Evolutionary conservation across 805 yeast species (phyloP).

Genomic region (Saccharomycopsis malanga): DNA sequence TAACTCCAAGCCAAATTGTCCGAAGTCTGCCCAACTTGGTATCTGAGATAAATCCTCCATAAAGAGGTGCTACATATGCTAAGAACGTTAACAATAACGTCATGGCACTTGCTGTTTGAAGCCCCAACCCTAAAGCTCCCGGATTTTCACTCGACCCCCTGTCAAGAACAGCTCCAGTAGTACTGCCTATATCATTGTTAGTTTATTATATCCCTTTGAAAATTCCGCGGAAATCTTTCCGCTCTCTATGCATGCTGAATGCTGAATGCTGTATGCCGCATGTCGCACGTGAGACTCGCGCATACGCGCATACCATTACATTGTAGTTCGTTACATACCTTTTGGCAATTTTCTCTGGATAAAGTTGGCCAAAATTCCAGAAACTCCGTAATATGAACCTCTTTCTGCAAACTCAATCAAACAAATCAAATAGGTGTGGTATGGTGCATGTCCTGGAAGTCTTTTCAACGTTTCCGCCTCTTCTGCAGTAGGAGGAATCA

Average conservation of each 20-base stretch:
- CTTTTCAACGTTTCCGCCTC: slow-evolving; percentile 31
- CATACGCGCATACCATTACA: neutral
- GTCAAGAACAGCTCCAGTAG: slow-evolving; percentile 37
- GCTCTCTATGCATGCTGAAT: too few relatives aligned
- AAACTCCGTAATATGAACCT: slow-evolving; percentile 45
- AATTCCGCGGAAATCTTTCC: neutral
- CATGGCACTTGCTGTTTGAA: slow-evolving; percentile 40
- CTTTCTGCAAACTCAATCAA: slow-evolving; percentile 47
- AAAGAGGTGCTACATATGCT: slow-evolving; percentile 45
- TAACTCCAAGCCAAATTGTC: slow-evolving; percentile 44
- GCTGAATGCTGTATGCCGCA: too few relatives aligned
- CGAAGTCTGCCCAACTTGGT: slow-evolving; percentile 40
- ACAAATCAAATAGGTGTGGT: slow-evolving; percentile 44
- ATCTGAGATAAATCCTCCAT: slow-evolving; percentile 49
- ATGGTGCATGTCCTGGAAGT: slow-evolving; percentile 42
- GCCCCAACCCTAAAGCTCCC: slow-evolving; percentile 45
- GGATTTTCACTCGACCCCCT: slow-evolving; percentile 33
- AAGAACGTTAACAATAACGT: slow-evolving; percentile 40
- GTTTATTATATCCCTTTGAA: slow-evolving; percentile 26
- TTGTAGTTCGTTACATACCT: slow-evolving; percentile 24
- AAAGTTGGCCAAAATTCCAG: slow-evolving; percentile 40
- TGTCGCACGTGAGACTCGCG: too few relatives aligned
- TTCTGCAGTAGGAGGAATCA: slow-evolving; percentile 24
- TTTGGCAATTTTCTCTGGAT: slow-evolving; percentile 46
- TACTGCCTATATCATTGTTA: too few relatives aligned